These are phyloP conservation scores for Tetracladium marchalianum DNA, from an alignment of 495 filamentous ascomycete genomes.

Conservation along the genomic window DNA sequence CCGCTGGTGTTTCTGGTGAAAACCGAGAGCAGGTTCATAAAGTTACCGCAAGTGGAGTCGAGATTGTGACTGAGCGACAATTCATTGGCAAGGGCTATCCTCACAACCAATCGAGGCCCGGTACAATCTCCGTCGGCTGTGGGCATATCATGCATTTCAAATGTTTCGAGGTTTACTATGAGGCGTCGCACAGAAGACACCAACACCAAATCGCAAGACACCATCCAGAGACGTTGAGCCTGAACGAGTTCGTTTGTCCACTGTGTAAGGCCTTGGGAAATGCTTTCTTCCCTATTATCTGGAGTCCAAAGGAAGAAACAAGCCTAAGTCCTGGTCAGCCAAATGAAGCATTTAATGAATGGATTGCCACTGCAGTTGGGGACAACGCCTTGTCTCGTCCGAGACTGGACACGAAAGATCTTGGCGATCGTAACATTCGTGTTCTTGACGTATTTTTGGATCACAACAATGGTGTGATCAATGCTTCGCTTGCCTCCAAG, in stretches of 20 bases:
- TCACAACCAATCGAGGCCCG: slow-evolving; percentile 49
- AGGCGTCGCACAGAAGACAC: slow-evolving; percentile 73
- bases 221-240: slow-evolving; percentile 67
- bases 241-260: slow-evolving; percentile 92
- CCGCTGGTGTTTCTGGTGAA: slow-evolving; percentile 81
- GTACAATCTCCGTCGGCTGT: slow-evolving; percentile 82
- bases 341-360: slow-evolving; percentile 51
- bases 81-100: slow-evolving; percentile 85
- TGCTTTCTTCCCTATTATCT: slow-evolving; percentile 88
- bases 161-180: slow-evolving; percentile 87
- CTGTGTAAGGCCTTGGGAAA: slow-evolving; percentile 97
- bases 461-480: slow-evolving; percentile 51
- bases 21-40: slow-evolving; percentile 72
- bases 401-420: neutral
- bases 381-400: neutral
- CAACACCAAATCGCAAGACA: slow-evolving; percentile 84
- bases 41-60: slow-evolving; percentile 57
- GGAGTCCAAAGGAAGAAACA: slow-evolving; percentile 81
- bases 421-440: neutral
- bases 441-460: slow-evolving; percentile 50
- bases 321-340: slow-evolving; percentile 59
- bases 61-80: slow-evolving; percentile 64
- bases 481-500: slow-evolving; percentile 48
- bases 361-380: slow-evolving; percentile 36
- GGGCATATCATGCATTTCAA: slow-evolving; percentile 98